Evolutionary conservation across 106 monocot species (phyloP).

Genomic region (Triglochin maritima): DNA sequence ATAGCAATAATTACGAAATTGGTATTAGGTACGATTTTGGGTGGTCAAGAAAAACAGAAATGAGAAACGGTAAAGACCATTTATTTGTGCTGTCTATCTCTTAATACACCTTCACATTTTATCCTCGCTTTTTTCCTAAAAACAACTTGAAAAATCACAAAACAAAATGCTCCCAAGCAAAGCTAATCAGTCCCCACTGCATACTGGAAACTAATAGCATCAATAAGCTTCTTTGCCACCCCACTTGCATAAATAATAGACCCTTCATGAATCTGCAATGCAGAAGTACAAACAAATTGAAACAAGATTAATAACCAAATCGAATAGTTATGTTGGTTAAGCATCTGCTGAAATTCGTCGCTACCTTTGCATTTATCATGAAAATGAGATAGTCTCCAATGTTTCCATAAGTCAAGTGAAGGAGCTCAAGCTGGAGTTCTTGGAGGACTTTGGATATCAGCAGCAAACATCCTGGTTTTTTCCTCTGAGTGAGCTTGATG

Average conservation of each 20-base stretch:
- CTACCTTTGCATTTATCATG: conserved; percentile 77
- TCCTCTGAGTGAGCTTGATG: conserved; percentile 60
- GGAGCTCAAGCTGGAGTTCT: conserved; percentile 53
- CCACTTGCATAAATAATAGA: conserved; percentile 56
- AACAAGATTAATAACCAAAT: neutral
- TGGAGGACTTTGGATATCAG: conserved; percentile 35
- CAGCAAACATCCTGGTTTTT: conserved; percentile 27
- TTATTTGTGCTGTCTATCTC: too few species aligned
- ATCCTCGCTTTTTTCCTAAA: too few species aligned
- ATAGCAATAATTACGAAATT: too few species aligned
- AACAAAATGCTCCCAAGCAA: neutral
- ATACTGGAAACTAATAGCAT: conserved; percentile 26
- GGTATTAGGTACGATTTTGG: too few species aligned
- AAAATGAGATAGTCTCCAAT: conserved; percentile 62
- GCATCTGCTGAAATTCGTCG: too few species aligned
- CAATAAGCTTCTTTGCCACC: conserved; percentile 65
- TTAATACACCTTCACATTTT: too few species aligned
- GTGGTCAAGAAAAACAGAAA: too few species aligned
- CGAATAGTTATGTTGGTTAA: conserved; percentile 2
- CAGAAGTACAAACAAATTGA: neutral
- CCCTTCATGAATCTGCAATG: conserved; percentile 43
- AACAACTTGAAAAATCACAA: too few species aligned
- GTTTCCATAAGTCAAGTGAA: conserved; percentile 65
- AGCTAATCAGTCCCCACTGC: neutral
- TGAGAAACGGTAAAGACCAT: too few species aligned